Evolutionary conservation across 2,329 filamentous ascomycete genomes (phyloP), one percentile per base, ranked within the genome.

Genomic region (Davidsoniella eucalypti): DNA sequence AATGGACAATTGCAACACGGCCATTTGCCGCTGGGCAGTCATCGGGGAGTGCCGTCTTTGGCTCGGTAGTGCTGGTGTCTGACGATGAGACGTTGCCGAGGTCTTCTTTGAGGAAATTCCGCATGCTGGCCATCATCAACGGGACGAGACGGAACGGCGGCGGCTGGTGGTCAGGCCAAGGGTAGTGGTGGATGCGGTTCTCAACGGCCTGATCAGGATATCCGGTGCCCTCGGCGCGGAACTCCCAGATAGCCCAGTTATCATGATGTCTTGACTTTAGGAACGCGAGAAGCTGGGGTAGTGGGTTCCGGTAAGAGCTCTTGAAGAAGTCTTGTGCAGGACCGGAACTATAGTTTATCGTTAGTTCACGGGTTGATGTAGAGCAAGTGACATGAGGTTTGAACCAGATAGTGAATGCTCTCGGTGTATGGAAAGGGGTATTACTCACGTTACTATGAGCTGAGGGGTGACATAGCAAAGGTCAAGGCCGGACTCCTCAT

Each of bases 161-260:
- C 3, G 92, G 92, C 62, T 98, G 92, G 61, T 98, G 92, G 62
- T 98, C 92, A 0, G 92, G 92, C 79, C 86, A 98, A 0, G 92
- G 92, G 60, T 88, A 96, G 65, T 98, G 92, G 55, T 82, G 77
- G 55, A 96, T 81, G 2, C 88, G 75, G 33, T 78, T 74, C 62
- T 94, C 87, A 1, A 98, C 90, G 52, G 88, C 84, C 16, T 80
- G 76, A 61, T 98, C 92, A 0, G 87, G 87, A 60, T 98, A 98
- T 1, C 92, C 92, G 0, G 92, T 95, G 4, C 92, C 92, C 63
- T 98, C 92, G 36, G 87, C 92, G 43, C 92, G 81, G 59, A 98
- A 98, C 66, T 98, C 92, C 87, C 90, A 98, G 59, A 98, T 94
- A 2, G 83, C 80, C 92, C 92, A 98, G 55, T 92, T 70, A 23